Percentiles rank a stretch among this genome's conserved stretches.
These are phyloP conservation scores for Pisolithus sp. DNA, from an alignment of 768 basidiomycete species.

Conservation along the genomic window DNA sequence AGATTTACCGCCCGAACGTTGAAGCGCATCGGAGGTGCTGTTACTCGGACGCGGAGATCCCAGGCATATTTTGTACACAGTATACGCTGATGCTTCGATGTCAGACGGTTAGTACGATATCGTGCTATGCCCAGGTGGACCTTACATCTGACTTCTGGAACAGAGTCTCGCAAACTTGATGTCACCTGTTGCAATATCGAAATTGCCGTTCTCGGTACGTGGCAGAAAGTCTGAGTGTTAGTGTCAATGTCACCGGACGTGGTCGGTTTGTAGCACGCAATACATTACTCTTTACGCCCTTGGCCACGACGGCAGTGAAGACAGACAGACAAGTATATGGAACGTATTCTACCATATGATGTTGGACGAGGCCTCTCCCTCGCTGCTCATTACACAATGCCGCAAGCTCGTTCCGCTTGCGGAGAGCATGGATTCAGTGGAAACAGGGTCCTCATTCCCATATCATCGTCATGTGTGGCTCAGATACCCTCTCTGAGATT, in stretches of 20 bases:
- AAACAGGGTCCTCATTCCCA: constrained; percentile 20
- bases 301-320: constrained; percentile 12
- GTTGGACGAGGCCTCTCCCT: constrained; percentile 17
- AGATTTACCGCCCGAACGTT: constrained; percentile 38
- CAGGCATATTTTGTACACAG: constrained; percentile 41
- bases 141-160: background rate
- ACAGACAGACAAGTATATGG: constrained; percentile 18
- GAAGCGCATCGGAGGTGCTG: constrained; percentile 37
- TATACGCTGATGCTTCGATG: constrained; percentile 12
- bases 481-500: constrained; percentile 18
- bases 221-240: background rate
- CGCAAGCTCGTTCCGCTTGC: constrained; percentile 15
- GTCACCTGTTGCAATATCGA: constrained; percentile 27
- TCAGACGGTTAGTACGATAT: background rate
- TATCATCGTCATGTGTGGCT: constrained; percentile 19
- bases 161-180: constrained; percentile 21
- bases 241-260: background rate
- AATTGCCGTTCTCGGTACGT: constrained; percentile 24
- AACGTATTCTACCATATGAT: constrained; percentile 27
- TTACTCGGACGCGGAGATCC: constrained; percentile 50
- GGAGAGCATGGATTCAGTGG: constrained; percentile 17
- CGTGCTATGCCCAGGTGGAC: background rate
- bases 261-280: constrained; percentile 20
- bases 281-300: constrained; percentile 20
- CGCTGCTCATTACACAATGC: constrained; percentile 23